Evolutionary conservation across 2,329 filamentous ascomycete species (phyloP), one percentile per base, ranked within the genome.

Genomic region (Beauveria sp.): DNA sequence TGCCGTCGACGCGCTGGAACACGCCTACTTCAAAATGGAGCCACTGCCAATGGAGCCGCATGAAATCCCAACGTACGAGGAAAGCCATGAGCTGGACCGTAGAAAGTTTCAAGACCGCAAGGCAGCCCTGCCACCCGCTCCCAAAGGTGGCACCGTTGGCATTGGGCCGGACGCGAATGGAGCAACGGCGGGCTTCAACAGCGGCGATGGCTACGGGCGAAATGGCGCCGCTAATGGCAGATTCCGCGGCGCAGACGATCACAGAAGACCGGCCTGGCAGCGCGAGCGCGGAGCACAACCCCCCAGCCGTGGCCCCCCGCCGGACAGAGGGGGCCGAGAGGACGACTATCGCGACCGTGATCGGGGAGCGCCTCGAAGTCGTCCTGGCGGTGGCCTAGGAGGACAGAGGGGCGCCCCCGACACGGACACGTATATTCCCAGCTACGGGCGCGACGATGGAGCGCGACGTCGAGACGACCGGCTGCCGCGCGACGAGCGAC

Each of bases 31-130:
- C 77, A 88, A 85, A 64, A 89, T 85, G 62, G 75, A 83, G 1
- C 95, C 95, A 4, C 79, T 89, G 5, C 95, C 95, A 9, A 87
- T 93, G 45, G 84, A 84, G 61, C 91, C 95, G 1, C 88, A 89
- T 65, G 92, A 98, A 56, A 83, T 99, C n/a, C 95, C 95, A 2
- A 83, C 79, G 18, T 98, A 96, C 70, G 91, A 96, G 71, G 93
- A 97, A 69, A 96, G 92, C 50, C 95, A 99, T 74, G 95, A 99
- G 74, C 80, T 98, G n/a, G 95, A 99, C 72, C 85, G 93, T 56
- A 86, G 92, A 72, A 96, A 93, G 75, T 93, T 92, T 68, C 88
- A 96, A 66, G 89, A 92, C 63, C 88, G 95, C 69, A 91, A 91
- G 70, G 89, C 89, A 24, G 89, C 88, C 24, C 82, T 93, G 12